These are phyloP conservation scores for Capronia coronata DNA, from an alignment of 2,329 filamentous ascomycete genomes.

Conservation along the genomic window DNA sequence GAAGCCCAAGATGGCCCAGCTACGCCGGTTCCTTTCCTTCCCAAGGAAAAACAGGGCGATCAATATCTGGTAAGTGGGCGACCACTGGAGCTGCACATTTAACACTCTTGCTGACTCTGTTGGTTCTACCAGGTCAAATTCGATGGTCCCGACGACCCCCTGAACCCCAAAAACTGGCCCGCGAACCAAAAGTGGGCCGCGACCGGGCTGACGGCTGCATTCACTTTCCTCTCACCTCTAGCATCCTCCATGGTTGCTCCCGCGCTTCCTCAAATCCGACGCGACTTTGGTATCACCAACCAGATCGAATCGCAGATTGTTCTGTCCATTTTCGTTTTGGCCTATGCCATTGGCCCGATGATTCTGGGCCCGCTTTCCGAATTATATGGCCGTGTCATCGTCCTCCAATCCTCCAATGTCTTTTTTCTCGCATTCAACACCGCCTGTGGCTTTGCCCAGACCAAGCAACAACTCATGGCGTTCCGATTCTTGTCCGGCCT, in stretches of 20 bases:
- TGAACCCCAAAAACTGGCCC: conserved; percentile 51
- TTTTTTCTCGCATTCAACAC: conserved; percentile 56
- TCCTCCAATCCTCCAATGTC: conserved; percentile 51
- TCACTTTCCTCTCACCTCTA: conserved; percentile 59
- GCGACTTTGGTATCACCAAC: conserved; percentile 49
- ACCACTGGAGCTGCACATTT: conserved; percentile 1
- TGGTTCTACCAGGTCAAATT: conserved; percentile 37
- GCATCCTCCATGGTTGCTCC: conserved; percentile 57
- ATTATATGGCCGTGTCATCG: conserved; percentile 50
- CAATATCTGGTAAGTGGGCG: conserved; percentile 46
- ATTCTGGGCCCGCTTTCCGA: conserved; percentile 51
- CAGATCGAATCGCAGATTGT: conserved; percentile 43
- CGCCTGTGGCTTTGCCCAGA: conserved; percentile 52
- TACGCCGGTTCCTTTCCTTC: conserved; percentile 25
- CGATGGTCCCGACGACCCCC: conserved; percentile 49
- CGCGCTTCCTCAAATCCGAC: conserved; percentile 46
- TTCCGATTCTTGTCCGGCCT: conserved; percentile 56
- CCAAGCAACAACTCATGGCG: conserved; percentile 49
- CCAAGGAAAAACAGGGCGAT: conserved; percentile 35
- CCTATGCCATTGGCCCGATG: conserved; percentile 50
- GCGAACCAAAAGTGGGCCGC: conserved; percentile 53
- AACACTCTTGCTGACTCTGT: conserved; percentile 6
- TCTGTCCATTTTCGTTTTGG: conserved; percentile 52
- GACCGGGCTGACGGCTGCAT: conserved; percentile 50
- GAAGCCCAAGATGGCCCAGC: conserved; percentile 26